A percentile compares a stretch with the other conserved stretches of the same genome.
Conservation (phyloP, 2,329 filamentous ascomycete species). For the Aspergillus pseudonomiae region DNA sequence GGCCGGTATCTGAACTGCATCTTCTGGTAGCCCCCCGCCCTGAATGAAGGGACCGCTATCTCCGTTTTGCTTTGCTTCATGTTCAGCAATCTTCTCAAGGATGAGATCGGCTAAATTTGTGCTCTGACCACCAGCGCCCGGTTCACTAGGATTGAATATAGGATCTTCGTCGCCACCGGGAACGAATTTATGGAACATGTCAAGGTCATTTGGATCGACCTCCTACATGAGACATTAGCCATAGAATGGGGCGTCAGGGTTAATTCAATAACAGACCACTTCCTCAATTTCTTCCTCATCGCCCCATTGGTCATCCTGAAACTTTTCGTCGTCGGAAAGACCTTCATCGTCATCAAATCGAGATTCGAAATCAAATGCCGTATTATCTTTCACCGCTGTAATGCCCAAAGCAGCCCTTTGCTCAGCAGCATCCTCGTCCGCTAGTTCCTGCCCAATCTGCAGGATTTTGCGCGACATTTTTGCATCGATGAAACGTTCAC, state of each 20-base stretch:
- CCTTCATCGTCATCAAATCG: constrained; percentile 64
- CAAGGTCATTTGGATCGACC: constrained; percentile 84
- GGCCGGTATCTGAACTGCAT: constrained; percentile 81
- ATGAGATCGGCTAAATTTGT: constrained; percentile 93
- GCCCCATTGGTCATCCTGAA: constrained; percentile 66
- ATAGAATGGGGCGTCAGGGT: not conserved
- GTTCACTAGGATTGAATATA: constrained; percentile 63
- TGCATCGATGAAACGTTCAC: constrained; percentile 78
- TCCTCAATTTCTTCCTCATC: constrained; percentile 70
- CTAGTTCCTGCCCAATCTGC: constrained; percentile 83
- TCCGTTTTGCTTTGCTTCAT: constrained; percentile 70
- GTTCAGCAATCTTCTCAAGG: constrained; percentile 87
- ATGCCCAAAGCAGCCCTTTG: constrained; percentile 37
- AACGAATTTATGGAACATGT: constrained; percentile 89
- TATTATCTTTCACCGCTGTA: constrained; percentile 54
- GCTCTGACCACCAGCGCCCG: constrained; percentile 54
- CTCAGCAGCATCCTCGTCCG: constrained; percentile 73
- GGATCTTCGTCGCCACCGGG: constrained; percentile 73
- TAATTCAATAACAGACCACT: constrained; percentile 35
- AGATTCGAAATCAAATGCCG: constrained; percentile 78
- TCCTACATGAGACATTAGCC: constrained; percentile 55
- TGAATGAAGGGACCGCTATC: constrained; percentile 47
- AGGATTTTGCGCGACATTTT: constrained; percentile 88
- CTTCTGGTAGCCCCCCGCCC: constrained; percentile 66
- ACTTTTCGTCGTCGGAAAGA: constrained; percentile 59